phyloP scores from a whole-genome alignment of 2,329 filamentous ascomycete species.

The Peltaster fructicola region DNA sequence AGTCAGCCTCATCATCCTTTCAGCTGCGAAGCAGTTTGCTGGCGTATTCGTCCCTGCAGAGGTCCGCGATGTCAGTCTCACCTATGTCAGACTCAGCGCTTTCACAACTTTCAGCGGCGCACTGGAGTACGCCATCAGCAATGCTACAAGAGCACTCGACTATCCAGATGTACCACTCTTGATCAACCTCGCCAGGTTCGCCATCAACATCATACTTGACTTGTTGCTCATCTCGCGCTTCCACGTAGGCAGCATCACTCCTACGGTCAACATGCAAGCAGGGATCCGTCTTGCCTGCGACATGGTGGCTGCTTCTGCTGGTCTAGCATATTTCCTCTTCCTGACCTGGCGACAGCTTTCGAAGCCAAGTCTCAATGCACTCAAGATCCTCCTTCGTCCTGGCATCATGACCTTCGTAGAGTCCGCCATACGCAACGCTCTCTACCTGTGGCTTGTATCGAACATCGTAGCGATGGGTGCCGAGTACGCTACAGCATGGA shows the following conservation, averaged over 20 bases:
- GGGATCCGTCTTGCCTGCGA: conserved; percentile 45
- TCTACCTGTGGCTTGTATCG: conserved; percentile 54
- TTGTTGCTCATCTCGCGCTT: conserved; percentile 49
- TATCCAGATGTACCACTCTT: conserved; percentile 50
- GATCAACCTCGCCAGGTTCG: conserved; percentile 46
- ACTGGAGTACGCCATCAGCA: conserved; percentile 43
- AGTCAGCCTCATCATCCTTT: conserved; percentile 42
- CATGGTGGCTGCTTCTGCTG: conserved; percentile 35
- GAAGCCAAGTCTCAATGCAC: conserved; percentile 20
- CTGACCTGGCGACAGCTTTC: conserved; percentile 16
- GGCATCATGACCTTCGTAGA: conserved; percentile 44
- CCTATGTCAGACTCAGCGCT: conserved; percentile 46
- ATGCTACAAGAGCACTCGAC: conserved; percentile 47
- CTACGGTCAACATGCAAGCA: conserved; percentile 48
- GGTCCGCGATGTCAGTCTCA: conserved; percentile 38
- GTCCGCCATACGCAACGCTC: conserved; percentile 47
- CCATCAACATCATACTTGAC: conserved; percentile 49
- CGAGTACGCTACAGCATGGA: conserved; percentile 55
- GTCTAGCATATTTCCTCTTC: conserved; percentile 43
- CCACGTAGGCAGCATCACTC: conserved; percentile 36
- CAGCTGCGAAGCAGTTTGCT: conserved; percentile 37
- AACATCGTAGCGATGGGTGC: conserved; percentile 45
- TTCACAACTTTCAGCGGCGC: conserved; percentile 46
- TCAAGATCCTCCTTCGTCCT: conserved; percentile 37
- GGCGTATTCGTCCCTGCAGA: conserved; percentile 44